These are phyloP conservation scores for Penicillium salamii DNA, from an alignment of 495 filamentous ascomycete genomes.

Conservation along the genomic window DNA sequence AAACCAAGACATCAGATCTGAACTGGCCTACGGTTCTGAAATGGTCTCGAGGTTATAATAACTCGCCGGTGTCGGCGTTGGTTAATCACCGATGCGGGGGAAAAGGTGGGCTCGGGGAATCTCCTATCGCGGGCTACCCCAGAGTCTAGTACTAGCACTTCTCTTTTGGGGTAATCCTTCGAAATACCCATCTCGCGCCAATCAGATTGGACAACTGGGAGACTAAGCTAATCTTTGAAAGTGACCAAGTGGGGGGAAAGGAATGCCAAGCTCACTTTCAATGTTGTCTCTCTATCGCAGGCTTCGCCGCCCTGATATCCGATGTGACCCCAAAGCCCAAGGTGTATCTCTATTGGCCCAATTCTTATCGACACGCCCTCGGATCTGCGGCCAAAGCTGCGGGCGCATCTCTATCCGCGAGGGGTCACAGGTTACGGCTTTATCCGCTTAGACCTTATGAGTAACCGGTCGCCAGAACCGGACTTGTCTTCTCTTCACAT, in stretches of 20 bases:
- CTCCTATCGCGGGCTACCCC: slow-evolving; percentile 6
- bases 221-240: neutral
- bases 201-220: neutral
- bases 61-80: neutral
- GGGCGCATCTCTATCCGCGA: slow-evolving; percentile 1
- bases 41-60: neutral
- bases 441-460: neutral
- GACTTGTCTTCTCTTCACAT: neutral
- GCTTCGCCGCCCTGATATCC: slow-evolving; percentile 4
- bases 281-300: neutral
- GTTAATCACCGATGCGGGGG: slow-evolving; percentile 3
- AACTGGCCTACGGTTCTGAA: too few species aligned
- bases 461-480: too few species aligned
- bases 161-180: neutral
- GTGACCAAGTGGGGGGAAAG: neutral
- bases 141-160: too few species aligned
- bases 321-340: slow-evolving; percentile 1
- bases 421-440: slow-evolving; percentile 6
- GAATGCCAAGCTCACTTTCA: neutral
- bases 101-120: neutral
- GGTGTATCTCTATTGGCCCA: slow-evolving; percentile 8
- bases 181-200: neutral
- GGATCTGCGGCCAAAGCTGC: neutral
- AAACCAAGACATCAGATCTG: too few species aligned
- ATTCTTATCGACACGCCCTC: slow-evolving; percentile 13